These are phyloP conservation scores for Hanseniaspora mollemarum DNA, from an alignment of 805 yeast genomes.

Conservation along the genomic window DNA sequence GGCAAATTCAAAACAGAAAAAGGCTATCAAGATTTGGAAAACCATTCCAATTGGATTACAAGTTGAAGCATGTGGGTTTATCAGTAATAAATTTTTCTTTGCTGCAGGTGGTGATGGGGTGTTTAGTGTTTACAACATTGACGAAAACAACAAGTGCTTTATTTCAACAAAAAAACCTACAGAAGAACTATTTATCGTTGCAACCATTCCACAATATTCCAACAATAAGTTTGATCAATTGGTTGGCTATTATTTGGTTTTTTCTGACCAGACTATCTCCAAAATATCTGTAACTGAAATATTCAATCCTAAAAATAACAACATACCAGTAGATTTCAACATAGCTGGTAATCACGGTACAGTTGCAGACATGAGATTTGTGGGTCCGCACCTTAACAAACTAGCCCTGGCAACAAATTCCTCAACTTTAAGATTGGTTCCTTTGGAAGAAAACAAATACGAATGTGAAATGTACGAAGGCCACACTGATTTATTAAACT, in stretches of 20 bases:
- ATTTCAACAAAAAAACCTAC: slow-evolving; percentile 38
- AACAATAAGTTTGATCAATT: slow-evolving; percentile 39
- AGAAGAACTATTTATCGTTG: slow-evolving; percentile 65
- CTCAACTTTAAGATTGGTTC: slow-evolving; percentile 69
- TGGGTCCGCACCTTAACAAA: slow-evolving; percentile 46
- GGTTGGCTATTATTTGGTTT: slow-evolving; percentile 23
- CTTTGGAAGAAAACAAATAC: slow-evolving; percentile 37
- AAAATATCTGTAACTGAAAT: slow-evolving; percentile 31
- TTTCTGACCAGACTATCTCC: slow-evolving; percentile 73
- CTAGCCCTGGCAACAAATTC: slow-evolving; percentile 90
- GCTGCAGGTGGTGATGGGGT: slow-evolving; percentile 72
- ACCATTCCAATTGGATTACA: slow-evolving; percentile 66
- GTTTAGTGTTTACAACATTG: slow-evolving; percentile 51
- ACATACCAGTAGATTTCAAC: slow-evolving; percentile 39
- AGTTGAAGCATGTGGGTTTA: slow-evolving; percentile 59
- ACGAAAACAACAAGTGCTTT: slow-evolving; percentile 37
- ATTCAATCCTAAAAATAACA: slow-evolving; percentile 23
- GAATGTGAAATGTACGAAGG: slow-evolving; percentile 62
- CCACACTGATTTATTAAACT: slow-evolving; percentile 74
- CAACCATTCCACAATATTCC: slow-evolving; percentile 37
- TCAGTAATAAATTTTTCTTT: slow-evolving; percentile 36
- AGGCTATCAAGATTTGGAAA: slow-evolving; percentile 39
- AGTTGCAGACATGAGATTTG: slow-evolving; percentile 74
- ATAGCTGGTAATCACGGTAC: slow-evolving; percentile 94
- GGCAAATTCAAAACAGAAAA: slow-evolving; percentile 32